These are phyloP conservation scores for Penicillium mononematosum DNA, from an alignment of 495 filamentous ascomycete genomes.

Conservation along the genomic window DNA sequence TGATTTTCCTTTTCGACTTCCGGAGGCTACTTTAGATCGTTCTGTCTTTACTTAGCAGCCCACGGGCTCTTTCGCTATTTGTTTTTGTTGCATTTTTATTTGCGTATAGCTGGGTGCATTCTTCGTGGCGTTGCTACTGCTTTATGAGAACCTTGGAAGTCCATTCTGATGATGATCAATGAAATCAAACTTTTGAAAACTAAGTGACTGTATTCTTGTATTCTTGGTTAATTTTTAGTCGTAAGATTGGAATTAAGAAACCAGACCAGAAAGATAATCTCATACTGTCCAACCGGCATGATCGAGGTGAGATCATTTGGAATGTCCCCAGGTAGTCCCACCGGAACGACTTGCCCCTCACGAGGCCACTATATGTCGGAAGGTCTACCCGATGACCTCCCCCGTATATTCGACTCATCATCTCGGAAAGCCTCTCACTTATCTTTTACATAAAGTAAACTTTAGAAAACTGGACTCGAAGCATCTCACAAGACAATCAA, in stretches of 20 bases:
- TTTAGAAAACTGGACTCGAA: too few relatives aligned
- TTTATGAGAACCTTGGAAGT: background rate
- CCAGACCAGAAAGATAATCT: background rate
- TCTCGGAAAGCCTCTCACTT: background rate
- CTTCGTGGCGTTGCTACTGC: background rate
- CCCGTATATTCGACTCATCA: background rate
- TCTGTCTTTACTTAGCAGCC: constrained; percentile 13
- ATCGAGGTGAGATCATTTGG: background rate
- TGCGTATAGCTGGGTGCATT: constrained; percentile 22
- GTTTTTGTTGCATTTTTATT: constrained; percentile 14
- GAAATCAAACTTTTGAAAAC: background rate
- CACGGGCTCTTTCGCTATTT: constrained; percentile 6
- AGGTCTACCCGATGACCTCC: constrained; percentile 5
- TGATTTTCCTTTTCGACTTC: constrained; percentile 6
- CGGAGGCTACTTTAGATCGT: constrained; percentile 4
- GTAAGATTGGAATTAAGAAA: too few relatives aligned
- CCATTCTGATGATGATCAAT: constrained; percentile 19
- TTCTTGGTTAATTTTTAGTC: too few relatives aligned
- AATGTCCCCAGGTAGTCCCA: background rate
- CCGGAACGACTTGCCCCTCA: constrained; percentile 10
- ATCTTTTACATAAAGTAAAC: background rate
- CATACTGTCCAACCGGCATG: background rate
- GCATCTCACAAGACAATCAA: background rate
- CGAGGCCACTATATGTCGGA: constrained; percentile 4
- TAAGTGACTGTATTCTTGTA: background rate